Conservation (phyloP, 2,329 filamentous ascomycete species). For the Beauveria sp. region DNA sequence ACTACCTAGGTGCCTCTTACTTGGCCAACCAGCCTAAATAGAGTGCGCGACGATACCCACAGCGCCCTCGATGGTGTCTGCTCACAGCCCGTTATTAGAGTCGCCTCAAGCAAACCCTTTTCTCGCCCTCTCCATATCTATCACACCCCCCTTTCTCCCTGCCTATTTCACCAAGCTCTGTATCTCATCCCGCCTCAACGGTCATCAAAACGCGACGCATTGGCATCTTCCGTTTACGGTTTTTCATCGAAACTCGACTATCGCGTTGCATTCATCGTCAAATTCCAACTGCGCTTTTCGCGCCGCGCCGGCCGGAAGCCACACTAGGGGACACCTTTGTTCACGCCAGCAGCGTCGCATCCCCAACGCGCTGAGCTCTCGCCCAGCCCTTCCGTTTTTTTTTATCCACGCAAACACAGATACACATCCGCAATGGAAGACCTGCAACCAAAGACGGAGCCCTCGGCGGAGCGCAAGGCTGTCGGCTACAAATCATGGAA, state of each 20-base stretch:
- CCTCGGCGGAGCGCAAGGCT: constrained; percentile 25
- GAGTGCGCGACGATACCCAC: constrained; percentile 7
- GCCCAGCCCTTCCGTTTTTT: background rate
- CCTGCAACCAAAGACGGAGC: constrained; percentile 34
- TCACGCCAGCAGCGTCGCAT: background rate
- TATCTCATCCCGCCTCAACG: background rate
- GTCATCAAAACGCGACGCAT: background rate
- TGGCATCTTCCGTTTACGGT: background rate
- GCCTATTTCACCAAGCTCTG: background rate
- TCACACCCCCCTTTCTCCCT: background rate
- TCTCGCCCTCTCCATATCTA: background rate
- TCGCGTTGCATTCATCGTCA: constrained; percentile 6
- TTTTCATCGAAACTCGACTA: background rate
- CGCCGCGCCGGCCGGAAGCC: background rate
- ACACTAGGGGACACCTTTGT: background rate
- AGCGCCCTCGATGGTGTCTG: constrained; percentile 8
- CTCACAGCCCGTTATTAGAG: background rate
- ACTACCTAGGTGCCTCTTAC: too few relatives aligned
- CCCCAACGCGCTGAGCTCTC: background rate
- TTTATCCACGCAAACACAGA: background rate
- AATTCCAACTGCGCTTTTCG: background rate
- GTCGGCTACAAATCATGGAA: constrained; percentile 63
- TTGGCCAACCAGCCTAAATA: too few relatives aligned
- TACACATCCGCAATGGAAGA: constrained; percentile 23
- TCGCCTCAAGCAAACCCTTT: constrained; percentile 10